Evolutionary conservation across 345 rosid species (phyloP).

Genomic region (Orychophragmus violaceus): DNA sequence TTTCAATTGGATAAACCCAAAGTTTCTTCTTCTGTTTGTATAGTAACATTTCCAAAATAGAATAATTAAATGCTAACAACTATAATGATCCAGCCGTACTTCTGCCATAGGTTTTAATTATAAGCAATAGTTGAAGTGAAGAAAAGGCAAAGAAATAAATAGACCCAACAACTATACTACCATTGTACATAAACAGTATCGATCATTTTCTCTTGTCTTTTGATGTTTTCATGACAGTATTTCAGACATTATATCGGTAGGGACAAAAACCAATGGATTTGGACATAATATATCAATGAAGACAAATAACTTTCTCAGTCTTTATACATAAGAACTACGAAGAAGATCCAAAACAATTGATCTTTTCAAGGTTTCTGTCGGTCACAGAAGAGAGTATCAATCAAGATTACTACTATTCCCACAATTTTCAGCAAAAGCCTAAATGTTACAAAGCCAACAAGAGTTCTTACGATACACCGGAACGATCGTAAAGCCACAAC

Average conservation of each 20-base stretch:
- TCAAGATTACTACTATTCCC: not conserved
- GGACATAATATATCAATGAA: too few species aligned
- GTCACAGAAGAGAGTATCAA: not conserved
- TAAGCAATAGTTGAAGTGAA: not conserved
- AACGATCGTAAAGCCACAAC: not conserved
- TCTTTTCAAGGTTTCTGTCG: slow-evolving; percentile 21
- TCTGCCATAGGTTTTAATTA: not conserved
- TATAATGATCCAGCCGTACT: not conserved
- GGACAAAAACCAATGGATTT: too few species aligned
- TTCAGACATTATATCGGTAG: too few species aligned
- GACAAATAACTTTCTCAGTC: slow-evolving; percentile 5
- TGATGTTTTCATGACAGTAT: too few species aligned
- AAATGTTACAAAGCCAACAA: slow-evolving; percentile 16
- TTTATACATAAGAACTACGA: slow-evolving; percentile 1
- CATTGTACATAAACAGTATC: too few species aligned
- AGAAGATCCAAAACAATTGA: slow-evolving; percentile 7
- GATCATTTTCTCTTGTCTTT: too few species aligned
- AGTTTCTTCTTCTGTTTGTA: slow-evolving; percentile 8
- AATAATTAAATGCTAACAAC: not conserved
- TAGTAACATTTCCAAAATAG: slow-evolving; percentile 1
- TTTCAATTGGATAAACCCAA: slow-evolving; percentile 1
- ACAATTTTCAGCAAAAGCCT: slow-evolving; percentile 3
- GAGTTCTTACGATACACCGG: not conserved
- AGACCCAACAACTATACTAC: not conserved
- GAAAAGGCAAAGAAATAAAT: slow-evolving; percentile 4